Evolutionary conservation across 805 yeast genomes (phyloP).

Genomic region (Spathaspora passalidarum): DNA sequence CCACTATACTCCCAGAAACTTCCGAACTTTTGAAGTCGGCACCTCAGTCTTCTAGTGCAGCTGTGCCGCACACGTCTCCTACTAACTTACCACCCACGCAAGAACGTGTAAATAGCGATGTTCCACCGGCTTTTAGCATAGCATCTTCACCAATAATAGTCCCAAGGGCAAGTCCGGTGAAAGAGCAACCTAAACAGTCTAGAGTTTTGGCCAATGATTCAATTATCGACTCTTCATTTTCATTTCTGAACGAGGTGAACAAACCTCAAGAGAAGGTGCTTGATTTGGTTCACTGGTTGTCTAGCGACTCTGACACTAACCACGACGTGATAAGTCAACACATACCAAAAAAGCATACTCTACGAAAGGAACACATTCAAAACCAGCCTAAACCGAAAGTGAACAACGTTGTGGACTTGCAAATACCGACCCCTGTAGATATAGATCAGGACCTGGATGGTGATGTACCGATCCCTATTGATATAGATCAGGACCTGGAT

Average conservation of each 20-base stretch:
- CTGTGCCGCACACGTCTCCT: too few relatives aligned
- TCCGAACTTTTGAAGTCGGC: neutral
- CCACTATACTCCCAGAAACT: neutral
- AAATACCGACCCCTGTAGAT: too few relatives aligned
- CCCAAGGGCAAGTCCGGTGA: neutral
- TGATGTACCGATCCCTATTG: too few relatives aligned
- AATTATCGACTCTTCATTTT: constrained; percentile 18
- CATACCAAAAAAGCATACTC: too few relatives aligned
- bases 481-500: too few relatives aligned
- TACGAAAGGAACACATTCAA: too few relatives aligned
- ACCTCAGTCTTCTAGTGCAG: neutral
- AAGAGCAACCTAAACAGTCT: too few relatives aligned
- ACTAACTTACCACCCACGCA: neutral
- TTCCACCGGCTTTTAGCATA: neutral
- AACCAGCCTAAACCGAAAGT: too few relatives aligned
- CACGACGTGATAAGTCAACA: too few relatives aligned
- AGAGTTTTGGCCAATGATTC: constrained; percentile 12
- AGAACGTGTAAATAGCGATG: neutral
- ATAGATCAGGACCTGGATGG: too few relatives aligned
- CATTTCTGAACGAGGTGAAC: constrained; percentile 9
- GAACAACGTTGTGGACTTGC: too few relatives aligned
- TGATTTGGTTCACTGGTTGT: constrained; percentile 6
- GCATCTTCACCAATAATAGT: neutral
- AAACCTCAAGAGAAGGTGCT: neutral
- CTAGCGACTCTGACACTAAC: constrained; percentile 8